Evolutionary conservation across 768 basidiomycete genomes (phyloP).

Genomic region (Lactarius trivialis): DNA sequence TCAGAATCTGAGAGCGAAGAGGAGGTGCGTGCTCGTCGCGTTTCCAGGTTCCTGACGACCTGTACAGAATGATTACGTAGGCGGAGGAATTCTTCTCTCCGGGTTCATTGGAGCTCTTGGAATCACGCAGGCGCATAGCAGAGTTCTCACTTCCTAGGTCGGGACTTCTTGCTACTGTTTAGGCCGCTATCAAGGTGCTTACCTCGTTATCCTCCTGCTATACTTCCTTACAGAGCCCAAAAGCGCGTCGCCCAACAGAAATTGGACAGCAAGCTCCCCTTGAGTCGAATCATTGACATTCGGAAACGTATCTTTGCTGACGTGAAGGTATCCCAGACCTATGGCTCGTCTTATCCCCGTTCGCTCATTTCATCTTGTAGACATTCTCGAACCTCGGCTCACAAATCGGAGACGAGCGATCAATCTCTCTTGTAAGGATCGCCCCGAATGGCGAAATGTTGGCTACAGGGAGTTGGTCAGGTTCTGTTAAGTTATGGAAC

Average conservation of each 20-base stretch:
- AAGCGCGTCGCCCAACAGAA: slow-evolving; percentile 89
- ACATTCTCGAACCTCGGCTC: slow-evolving; percentile 91
- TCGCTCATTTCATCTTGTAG: slow-evolving; percentile 33
- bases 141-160: slow-evolving; percentile 95
- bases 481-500: slow-evolving; percentile 91
- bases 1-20: slow-evolving; percentile 67
- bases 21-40: slow-evolving; percentile 42
- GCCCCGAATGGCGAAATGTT: slow-evolving; percentile 84
- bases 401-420: slow-evolving; percentile 95
- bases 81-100: slow-evolving; percentile 96
- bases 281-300: slow-evolving; percentile 85
- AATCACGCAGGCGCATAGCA: slow-evolving; percentile 79
- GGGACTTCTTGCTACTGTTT: slow-evolving; percentile 48
- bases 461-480: slow-evolving; percentile 95
- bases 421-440: slow-evolving; percentile 90
- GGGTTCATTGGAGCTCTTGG: slow-evolving; percentile 80
- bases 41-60: neutral
- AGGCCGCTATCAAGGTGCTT: slow-evolving; percentile 69
- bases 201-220: slow-evolving; percentile 41
- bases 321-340: slow-evolving; percentile 63
- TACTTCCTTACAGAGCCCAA: slow-evolving; percentile 77
- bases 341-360: neutral
- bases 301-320: slow-evolving; percentile 85
- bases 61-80: slow-evolving; percentile 32
- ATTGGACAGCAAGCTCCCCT: slow-evolving; percentile 78